Percentiles rank a stretch among this genome's conserved stretches.
These are phyloP conservation scores for Aureobasidium sp. DNA, from an alignment of 2,329 filamentous ascomycete genomes.

Conservation along the genomic window DNA sequence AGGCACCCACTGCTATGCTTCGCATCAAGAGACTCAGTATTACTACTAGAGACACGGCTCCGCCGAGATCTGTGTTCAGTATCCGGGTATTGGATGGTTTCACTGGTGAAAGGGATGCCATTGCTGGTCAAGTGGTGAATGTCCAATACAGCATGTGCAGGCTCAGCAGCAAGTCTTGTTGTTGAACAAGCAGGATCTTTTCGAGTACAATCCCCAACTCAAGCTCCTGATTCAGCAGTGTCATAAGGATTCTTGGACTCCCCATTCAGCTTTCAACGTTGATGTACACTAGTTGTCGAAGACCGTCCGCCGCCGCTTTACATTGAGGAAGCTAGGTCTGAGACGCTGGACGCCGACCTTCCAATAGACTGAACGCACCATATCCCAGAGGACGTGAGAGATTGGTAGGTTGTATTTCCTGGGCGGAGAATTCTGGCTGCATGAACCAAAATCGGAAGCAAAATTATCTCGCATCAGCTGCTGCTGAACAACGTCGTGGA, in stretches of 20 bases:
- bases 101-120: too few relatives aligned
- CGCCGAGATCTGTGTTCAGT: not conserved
- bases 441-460: not conserved
- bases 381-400: not conserved
- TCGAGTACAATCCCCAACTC: not conserved
- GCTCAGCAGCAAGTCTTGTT: not conserved
- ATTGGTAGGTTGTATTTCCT: too few relatives aligned
- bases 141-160: not conserved
- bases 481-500: not conserved
- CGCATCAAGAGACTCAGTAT: not conserved
- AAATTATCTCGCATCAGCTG: not conserved
- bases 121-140: not conserved
- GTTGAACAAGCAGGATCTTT: not conserved
- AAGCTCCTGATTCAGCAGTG: too few relatives aligned
- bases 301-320: not conserved
- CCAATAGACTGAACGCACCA: not conserved
- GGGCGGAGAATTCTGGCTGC: too few relatives aligned
- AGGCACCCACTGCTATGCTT: not conserved
- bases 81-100: too few relatives aligned
- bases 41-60: not conserved
- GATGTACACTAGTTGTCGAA: not conserved
- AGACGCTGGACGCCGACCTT: not conserved
- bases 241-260: too few relatives aligned
- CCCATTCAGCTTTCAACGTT: too few relatives aligned
- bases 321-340: not conserved